Conservation (phyloP, 805 yeast species). For the Candida corydali region DNA sequence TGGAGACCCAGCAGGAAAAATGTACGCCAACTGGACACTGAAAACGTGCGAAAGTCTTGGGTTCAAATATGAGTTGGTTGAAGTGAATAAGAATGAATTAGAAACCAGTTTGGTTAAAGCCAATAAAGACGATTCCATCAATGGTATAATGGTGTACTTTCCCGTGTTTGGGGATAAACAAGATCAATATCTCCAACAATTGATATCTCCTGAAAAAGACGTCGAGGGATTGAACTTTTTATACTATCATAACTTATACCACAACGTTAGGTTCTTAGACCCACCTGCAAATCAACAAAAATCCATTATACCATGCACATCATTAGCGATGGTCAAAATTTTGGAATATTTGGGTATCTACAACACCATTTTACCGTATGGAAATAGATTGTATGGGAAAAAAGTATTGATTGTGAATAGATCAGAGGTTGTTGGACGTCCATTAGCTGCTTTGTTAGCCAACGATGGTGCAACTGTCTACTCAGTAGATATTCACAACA, state of each 20-base stretch:
- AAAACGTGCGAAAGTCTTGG: constrained; percentile 87
- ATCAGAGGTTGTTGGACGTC: constrained; percentile 96
- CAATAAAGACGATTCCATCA: constrained; percentile 67
- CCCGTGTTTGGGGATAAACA: constrained; percentile 95
- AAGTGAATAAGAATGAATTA: constrained; percentile 73
- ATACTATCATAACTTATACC: constrained; percentile 92
- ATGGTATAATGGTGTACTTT: constrained; percentile 96
- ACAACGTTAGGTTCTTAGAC: constrained; percentile 83
- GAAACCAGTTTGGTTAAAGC: constrained; percentile 83
- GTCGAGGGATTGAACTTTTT: constrained; percentile 93
- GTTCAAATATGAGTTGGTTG: constrained; percentile 72
- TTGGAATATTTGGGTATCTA: constrained; percentile 87
- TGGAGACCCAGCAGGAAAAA: constrained; percentile 88
- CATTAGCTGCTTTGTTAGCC: constrained; percentile 90
- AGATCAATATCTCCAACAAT: constrained; percentile 93
- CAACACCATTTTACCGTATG: constrained; percentile 76
- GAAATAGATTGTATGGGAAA: constrained; percentile 90
- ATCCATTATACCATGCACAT: constrained; percentile 93
- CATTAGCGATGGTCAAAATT: constrained; percentile 89
- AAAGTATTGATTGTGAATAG: constrained; percentile 88
- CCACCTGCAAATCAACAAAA: constrained; percentile 60
- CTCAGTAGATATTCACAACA: constrained; percentile 82
- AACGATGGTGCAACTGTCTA: constrained; percentile 97
- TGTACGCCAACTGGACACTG: constrained; percentile 95
- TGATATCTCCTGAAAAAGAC: constrained; percentile 85